These are phyloP conservation scores for Albugo laibachii DNA, from an alignment of 352 stramenopile species.

Conservation along the genomic window DNA sequence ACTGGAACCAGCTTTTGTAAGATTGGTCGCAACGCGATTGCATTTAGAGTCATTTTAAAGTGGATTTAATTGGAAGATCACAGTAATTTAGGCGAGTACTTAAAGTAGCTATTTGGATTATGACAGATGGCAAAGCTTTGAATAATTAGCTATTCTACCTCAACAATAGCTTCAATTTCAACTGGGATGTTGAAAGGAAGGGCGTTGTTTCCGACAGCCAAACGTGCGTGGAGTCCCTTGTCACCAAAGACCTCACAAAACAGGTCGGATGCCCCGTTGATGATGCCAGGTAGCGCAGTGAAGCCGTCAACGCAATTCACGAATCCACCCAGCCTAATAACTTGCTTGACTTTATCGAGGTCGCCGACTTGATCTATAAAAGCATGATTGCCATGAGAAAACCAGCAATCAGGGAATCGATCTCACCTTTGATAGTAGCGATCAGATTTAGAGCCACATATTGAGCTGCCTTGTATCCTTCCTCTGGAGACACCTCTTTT, in stretches of 20 bases:
- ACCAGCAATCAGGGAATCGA: neutral
- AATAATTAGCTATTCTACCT: slow-evolving; percentile 84
- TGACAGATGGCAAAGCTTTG: too few relatives aligned
- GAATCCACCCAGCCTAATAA: slow-evolving; percentile 94
- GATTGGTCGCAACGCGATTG: slow-evolving; percentile 39
- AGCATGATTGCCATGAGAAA: slow-evolving; percentile 1
- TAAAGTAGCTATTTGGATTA: too few relatives aligned
- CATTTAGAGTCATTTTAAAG: slow-evolving; percentile 10
- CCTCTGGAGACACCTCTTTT: slow-evolving; percentile 69
- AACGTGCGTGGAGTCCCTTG: slow-evolving; percentile 81
- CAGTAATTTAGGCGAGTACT: too few relatives aligned
- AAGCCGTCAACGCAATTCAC: slow-evolving; percentile 90
- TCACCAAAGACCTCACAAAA: slow-evolving; percentile 82
- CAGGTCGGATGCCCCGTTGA: slow-evolving; percentile 92
- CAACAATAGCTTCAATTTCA: slow-evolving; percentile 93
- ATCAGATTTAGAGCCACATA: slow-evolving; percentile 81
- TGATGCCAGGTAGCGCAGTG: slow-evolving; percentile 78
- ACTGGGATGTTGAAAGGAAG: slow-evolving; percentile 92
- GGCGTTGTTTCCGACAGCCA: slow-evolving; percentile 91
- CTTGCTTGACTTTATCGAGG: slow-evolving; percentile 83
- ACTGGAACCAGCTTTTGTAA: slow-evolving; percentile 67
- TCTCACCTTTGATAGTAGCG: slow-evolving; percentile 77
- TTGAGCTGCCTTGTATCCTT: slow-evolving; percentile 82
- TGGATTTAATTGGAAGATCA: too few relatives aligned
- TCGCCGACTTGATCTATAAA: slow-evolving; percentile 66